Conservation (phyloP, 2,329 filamentous ascomycete genomes). For the Diaporthe vaccinii region DNA sequence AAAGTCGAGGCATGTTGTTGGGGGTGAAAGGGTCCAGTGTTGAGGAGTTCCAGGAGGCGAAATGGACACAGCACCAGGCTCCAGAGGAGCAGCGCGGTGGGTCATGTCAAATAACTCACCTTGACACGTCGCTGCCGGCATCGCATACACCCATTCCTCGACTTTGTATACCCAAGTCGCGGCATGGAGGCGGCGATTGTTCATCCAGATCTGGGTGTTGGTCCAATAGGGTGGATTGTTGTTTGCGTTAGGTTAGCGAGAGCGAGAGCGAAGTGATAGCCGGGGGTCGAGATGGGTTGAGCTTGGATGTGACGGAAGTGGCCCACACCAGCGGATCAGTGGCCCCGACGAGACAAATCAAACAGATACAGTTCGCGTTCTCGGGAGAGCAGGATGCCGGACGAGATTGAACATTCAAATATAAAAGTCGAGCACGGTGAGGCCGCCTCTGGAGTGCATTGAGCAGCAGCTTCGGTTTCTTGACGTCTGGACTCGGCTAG, state of each 20-base stretch:
- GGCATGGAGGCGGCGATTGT: conserved; percentile 40
- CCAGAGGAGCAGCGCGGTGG: not conserved
- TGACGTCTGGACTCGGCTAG: conserved; percentile 34
- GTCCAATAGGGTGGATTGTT: conserved; percentile 15
- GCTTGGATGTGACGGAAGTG: conserved; percentile 10
- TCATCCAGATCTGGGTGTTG: conserved; percentile 6
- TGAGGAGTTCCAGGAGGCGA: conserved; percentile 3
- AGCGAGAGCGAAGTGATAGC: conserved; percentile 37
- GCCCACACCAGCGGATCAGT: conserved; percentile 22
- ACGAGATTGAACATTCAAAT: conserved; percentile 34
- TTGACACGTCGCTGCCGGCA: conserved; percentile 44
- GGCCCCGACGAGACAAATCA: conserved; percentile 27
- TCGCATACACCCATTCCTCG: conserved; percentile 43
- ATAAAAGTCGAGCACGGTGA: conserved; percentile 23
- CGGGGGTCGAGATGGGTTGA: not conserved
- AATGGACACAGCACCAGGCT: not conserved
- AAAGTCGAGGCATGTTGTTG: conserved; percentile 9
- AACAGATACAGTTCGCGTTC: conserved; percentile 14
- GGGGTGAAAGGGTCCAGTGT: not conserved
- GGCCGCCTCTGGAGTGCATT: conserved; percentile 24
- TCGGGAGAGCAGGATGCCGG: conserved; percentile 21
- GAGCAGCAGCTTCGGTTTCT: conserved; percentile 7
- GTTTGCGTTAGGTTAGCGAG: conserved; percentile 34
- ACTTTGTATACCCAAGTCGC: conserved; percentile 44
- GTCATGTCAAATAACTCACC: conserved; percentile 35